Base-by-base conservation (phyloP, 352 stramenopile genomes). In the Lagenidium giganteum region DNA sequence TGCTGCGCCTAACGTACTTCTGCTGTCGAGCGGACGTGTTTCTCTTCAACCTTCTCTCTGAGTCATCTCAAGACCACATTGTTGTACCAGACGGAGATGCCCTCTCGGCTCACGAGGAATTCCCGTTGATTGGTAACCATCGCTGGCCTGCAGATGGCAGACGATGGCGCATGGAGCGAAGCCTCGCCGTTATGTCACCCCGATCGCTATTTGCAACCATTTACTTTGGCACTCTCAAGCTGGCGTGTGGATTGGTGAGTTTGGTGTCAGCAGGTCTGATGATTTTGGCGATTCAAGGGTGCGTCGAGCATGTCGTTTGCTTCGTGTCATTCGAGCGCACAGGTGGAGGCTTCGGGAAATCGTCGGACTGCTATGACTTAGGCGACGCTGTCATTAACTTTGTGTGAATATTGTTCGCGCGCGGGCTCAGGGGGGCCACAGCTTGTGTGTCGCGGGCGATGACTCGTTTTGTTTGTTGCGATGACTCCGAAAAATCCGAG, bases 41-140 rank as follows among this genome's bases (percentile, higher is more conserved):
- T 14, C 47, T 86, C 26, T 70, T 84, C 61, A 88, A 85, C 49
- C 42, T 64, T 0, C 32, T 84, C 17, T 54, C 64, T n/a, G 51
- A 47, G 13, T 32, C 35, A 1, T 14, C 27, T 2, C 28, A 61
- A 30, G 40, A 63, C 30, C 45, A 59, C 40, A 70, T 76, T 50
- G n/a, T 43, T 18, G 61, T 74, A 28, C 45, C 50, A 5, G 44
- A 57, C 5, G 41, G 53, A 20, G 50, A 32, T 33, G 27, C 46
- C 5, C 14, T n/a, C 14, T 30, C 9, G 14, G 25, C 17, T 43
- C 31, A n/a, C 4, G 64, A 75, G 22, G 29, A 43, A 8, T 44
- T 52, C 4, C 56, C 67, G 16, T 42, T 85, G 43, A 51, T 83
- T 21, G 51, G 18, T 30, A 49, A 41, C 32, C 37, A 14, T 20